Conservation (phyloP, 768 basidiomycete genomes). For the Gautieria morchelliformis region DNA sequence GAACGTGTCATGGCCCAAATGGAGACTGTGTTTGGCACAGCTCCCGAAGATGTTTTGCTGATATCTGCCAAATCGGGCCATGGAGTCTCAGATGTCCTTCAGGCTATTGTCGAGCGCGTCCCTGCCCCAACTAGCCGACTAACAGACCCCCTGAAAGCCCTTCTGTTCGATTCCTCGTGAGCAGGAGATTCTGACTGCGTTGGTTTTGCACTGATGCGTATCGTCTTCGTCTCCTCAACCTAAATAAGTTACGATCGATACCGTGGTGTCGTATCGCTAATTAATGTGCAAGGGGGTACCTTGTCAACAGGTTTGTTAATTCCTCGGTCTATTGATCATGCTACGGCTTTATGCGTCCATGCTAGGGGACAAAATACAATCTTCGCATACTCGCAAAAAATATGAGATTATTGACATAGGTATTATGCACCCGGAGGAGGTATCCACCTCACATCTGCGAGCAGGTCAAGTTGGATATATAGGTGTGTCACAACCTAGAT, state of each 20-base stretch:
- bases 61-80: slow-evolving; percentile 92
- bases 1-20: slow-evolving; percentile 75
- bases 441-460: slow-evolving; percentile 54
- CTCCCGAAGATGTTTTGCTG: slow-evolving; percentile 60
- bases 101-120: slow-evolving; percentile 73
- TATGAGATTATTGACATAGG: slow-evolving; percentile 88
- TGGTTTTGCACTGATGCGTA: slow-evolving; percentile 6
- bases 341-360: background rate
- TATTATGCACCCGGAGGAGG: slow-evolving; percentile 82
- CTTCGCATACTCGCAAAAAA: slow-evolving; percentile 73
- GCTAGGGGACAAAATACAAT: slow-evolving; percentile 82
- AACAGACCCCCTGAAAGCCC: slow-evolving; percentile 59
- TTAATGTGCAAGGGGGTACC: slow-evolving; percentile 72
- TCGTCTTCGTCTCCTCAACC: slow-evolving; percentile 5
- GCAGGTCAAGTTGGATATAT: slow-evolving; percentile 83
- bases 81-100: slow-evolving; percentile 69
- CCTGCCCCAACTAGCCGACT: slow-evolving; percentile 62
- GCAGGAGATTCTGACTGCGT: slow-evolving; percentile 16
- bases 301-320: slow-evolving; percentile 60
- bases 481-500: slow-evolving; percentile 10
- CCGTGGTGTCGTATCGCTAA: slow-evolving; percentile 88
- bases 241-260: slow-evolving; percentile 84
- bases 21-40: slow-evolving; percentile 70
- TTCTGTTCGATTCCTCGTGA: slow-evolving; percentile 90
- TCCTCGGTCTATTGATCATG: background rate